Conservation (phyloP, 2,329 filamentous ascomycete genomes). For the Parascedosporium putredinis region DNA sequence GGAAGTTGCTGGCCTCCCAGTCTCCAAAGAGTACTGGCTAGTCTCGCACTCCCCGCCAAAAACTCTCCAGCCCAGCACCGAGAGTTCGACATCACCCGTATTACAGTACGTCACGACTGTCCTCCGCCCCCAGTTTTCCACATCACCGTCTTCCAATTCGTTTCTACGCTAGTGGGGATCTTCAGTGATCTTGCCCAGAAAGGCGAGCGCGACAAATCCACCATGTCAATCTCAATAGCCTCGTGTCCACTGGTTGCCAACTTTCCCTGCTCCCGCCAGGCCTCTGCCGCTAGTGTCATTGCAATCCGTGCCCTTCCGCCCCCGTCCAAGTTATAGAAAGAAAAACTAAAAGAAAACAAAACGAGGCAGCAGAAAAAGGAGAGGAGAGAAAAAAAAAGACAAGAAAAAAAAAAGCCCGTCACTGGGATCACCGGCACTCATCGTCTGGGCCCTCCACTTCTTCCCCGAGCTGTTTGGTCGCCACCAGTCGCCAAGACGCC, state of each 20-base stretch:
- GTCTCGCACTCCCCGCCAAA: too few relatives aligned
- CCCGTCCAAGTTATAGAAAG: too few relatives aligned
- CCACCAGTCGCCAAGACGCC: neutral
- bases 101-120: neutral
- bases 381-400: too few relatives aligned
- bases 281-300: too few relatives aligned
- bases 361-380: too few relatives aligned
- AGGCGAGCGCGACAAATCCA: neutral
- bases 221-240: neutral
- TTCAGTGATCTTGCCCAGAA: neutral
- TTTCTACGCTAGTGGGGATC: neutral
- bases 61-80: neutral
- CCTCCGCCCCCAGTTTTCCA: neutral
- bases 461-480: neutral
- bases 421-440: neutral
- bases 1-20: neutral
- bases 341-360: too few relatives aligned
- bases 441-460: neutral
- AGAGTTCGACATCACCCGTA: too few relatives aligned
- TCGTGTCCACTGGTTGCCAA: neutral
- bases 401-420: too few relatives aligned
- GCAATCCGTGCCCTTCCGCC: too few relatives aligned
- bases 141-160: neutral
- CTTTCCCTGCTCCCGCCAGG: neutral
- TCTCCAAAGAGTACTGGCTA: neutral